A percentile compares a stretch with the other conserved stretches of the same genome.
phyloP scores from a whole-genome alignment of 768 basidiomycete species.

The Coprinellus aureogranulatus region DNA sequence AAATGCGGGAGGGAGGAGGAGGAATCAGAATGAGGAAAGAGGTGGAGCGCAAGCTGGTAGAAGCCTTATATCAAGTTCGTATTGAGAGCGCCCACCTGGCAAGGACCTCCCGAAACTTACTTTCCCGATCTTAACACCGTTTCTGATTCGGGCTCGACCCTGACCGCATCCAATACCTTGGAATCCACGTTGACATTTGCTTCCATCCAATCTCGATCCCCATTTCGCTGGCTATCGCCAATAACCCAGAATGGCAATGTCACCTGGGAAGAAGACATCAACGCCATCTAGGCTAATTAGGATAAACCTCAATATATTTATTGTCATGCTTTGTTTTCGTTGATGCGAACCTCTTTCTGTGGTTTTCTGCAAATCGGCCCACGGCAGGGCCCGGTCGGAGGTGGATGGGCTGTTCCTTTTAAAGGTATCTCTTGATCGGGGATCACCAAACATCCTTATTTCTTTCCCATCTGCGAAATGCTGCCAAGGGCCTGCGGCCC shows the following conservation, averaged over 20 bases:
- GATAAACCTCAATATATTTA: constrained; percentile 11
- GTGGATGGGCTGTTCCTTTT: constrained; percentile 38
- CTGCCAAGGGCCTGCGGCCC: constrained; percentile 2
- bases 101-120: constrained; percentile 47
- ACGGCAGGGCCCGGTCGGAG: constrained; percentile 38
- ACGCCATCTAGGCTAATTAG: constrained; percentile 22
- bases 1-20: constrained; percentile 34
- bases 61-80: constrained; percentile 41
- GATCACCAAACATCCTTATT: constrained; percentile 45
- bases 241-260: constrained; percentile 7
- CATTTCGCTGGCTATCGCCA: constrained; percentile 19
- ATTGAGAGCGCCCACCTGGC: constrained; percentile 34
- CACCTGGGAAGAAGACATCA: constrained; percentile 12
- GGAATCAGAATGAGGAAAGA: constrained; percentile 52
- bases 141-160: constrained; percentile 37
- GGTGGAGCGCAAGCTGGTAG: constrained; percentile 27
- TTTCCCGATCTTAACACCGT: constrained; percentile 41
- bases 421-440: constrained; percentile 47
- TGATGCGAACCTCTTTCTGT: constrained; percentile 1
- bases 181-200: constrained; percentile 10
- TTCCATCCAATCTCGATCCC: constrained; percentile 17
- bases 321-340: constrained; percentile 7
- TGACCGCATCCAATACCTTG: constrained; percentile 23
- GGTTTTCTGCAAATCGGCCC: constrained; percentile 4
- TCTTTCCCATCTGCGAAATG: constrained; percentile 30